Evolutionary conservation across 495 filamentous ascomycete species (phyloP), one percentile per base, ranked within the genome.

Genomic region (Aspergillus biplanus): DNA sequence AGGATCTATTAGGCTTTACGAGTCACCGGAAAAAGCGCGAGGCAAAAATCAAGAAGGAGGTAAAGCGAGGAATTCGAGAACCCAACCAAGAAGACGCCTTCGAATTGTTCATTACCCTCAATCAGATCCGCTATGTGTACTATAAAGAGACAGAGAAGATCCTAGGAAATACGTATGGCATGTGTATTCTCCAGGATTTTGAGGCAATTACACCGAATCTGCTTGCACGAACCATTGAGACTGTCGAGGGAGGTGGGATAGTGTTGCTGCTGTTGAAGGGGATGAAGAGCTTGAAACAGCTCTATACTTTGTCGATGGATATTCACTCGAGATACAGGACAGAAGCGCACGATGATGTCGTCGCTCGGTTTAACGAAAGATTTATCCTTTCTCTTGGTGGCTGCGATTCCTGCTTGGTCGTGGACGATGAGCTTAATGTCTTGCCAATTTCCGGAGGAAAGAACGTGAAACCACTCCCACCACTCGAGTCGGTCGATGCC

Each of bases 121-220:
- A 97, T 76, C 92, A 97, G 72, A 97, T 99, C 68, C 91, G 96
- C 67, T 99, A 98, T 86, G 91, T 94, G 44, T 99, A 97, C 83
- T 99, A 99, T 82, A 99, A 99, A 78, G 96, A 99, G 78, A 98
- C 96, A n/a, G 96, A 99, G 63, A 97, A 97, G 81, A 98, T 99
- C 71, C 77, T 99, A 44, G 96, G 96, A 66, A 97, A 98, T 76
- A 99, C 96, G 34, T 99, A 94, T 73, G 95, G 96, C 65, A 98
- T 98, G 91, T 97, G 93, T 73, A 95, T 98, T 65, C 79, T 99
- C 59, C 96, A 99, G 71, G 96, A 99, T 64, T 99, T 99, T 68
- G 96, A 99, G 72, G 96, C 93, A 32, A 88, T 99, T 62, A 99
- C 95, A 6, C 96, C 96, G 33, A 99, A 99, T 71, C 82, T 97